A percentile compares a stretch with the other conserved stretches of the same genome.
These are phyloP conservation scores for Poteriospumella lacustris DNA, from an alignment of 108 stramenopile genomes.

Conservation along the genomic window DNA sequence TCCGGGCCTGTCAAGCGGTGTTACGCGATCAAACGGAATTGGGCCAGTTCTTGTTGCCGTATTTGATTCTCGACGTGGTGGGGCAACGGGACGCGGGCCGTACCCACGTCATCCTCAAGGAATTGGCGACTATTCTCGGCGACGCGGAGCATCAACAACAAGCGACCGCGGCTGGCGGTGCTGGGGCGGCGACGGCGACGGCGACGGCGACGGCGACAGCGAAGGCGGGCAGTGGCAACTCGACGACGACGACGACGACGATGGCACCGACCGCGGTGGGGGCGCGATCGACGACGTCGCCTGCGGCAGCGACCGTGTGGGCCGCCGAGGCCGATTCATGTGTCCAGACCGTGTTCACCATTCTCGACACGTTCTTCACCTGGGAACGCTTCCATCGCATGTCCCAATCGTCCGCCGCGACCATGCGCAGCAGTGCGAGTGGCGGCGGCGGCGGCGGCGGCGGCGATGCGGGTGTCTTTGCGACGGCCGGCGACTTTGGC, in stretches of 20 bases:
- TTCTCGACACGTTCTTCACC: conserved; percentile 4
- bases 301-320: not conserved
- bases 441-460: not conserved
- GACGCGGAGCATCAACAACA: not conserved
- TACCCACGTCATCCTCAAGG: not conserved
- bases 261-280: not conserved
- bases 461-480: not conserved
- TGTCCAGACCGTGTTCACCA: not conserved
- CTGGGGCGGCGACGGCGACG: no score
- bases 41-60: conserved; percentile 9
- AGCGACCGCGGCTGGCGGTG: no score
- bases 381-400: not conserved
- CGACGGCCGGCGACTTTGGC: not conserved
- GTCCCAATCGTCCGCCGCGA: not conserved
- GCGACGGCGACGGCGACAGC: not conserved
- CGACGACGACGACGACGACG: not conserved
- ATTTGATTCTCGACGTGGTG: not conserved
- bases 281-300: not conserved
- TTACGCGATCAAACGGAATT: not conserved
- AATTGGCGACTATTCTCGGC: not conserved
- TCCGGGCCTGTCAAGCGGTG: not conserved
- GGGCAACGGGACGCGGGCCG: not conserved
- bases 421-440: not conserved
- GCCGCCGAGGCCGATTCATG: not conserved
- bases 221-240: not conserved